Conservation (phyloP, 257 asterid genomes). For the Solanum chaucha region DNA sequence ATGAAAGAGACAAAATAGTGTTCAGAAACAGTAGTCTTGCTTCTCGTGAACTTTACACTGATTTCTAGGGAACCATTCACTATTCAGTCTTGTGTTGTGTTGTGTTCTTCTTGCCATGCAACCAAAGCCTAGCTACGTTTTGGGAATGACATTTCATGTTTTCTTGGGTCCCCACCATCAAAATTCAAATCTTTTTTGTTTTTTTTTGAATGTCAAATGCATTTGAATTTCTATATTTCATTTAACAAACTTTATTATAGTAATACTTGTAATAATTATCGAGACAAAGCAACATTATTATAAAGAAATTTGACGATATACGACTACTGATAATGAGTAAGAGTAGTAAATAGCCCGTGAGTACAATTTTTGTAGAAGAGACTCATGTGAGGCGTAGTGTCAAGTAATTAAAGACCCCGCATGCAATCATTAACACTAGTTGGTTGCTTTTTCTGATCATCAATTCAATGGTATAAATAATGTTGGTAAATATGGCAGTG, state of each 20-base stretch:
- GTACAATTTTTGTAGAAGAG: neutral
- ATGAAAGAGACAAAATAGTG: slow-evolving; percentile 37
- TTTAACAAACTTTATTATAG: neutral
- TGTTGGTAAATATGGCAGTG: neutral
- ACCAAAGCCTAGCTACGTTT: neutral
- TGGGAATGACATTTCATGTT: neutral
- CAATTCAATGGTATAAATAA: neutral
- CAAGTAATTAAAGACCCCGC: neutral
- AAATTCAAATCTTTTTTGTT: neutral
- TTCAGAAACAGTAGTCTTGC: slow-evolving; percentile 28
- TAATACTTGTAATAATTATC: no score
- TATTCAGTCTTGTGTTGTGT: neutral
- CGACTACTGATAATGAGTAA: no score
- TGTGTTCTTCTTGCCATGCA: neutral
- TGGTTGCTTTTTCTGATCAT: neutral
- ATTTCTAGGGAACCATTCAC: neutral
- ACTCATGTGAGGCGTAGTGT: neutral
- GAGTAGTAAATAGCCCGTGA: neutral
- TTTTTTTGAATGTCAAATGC: neutral
- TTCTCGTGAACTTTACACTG: slow-evolving; percentile 11
- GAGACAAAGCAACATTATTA: no score
- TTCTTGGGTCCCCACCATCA: neutral
- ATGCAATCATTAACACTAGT: neutral
- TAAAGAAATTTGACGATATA: neutral
- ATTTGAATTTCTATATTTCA: neutral